Base-by-base conservation (phyloP, 192 early-diverging fungal species). In the Podila minutissima region DNA sequence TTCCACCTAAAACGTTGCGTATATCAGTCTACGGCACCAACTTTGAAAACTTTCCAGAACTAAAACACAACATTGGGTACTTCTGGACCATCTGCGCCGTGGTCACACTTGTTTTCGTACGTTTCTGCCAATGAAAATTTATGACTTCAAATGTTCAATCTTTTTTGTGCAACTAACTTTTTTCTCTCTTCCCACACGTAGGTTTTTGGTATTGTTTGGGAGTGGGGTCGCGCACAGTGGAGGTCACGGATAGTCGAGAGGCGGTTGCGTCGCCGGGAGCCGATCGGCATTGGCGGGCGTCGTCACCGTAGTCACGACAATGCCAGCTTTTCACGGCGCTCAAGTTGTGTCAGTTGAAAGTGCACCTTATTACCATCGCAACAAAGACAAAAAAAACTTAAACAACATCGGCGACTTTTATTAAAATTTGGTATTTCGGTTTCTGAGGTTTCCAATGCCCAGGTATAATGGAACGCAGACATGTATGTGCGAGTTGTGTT, bases 21-120 rank as follows among this genome's bases (percentile, higher is more conserved):
- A 46, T 15, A 46, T 20, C 31, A 84, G 82, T 66, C 13, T 84
- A 62, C 28, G 69, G 86, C 5, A 87, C 87, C 78, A 87, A 87
- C 73, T 87, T 85, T 51, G 13, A 29, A 4, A 9, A 67, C 8
- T 87, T 87, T 37, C 78, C 86, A 2, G 77, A 55, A n/a, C 29
- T 84, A 1, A 3, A 51, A 12, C 13, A 84, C 2, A 37, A 41
- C 17, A 49, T 82, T 10, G 50, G 55, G n/a, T 83, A 82, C 37
- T 55, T 58, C 48, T 81, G 74, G 69, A 86, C 35, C 5, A 59
- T 69, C 7, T 69, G 67, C 19, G 32, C 31, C 2, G 38, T 55
- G 22, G 58, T 69, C 5, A 46, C 57, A 7, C 32, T 58, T 31
- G 11, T 69, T 8, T 58, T 69, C 37, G 57, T 69, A 69, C 31